Percentiles rank a stretch among this genome's conserved stretches.
These are phyloP conservation scores for Neonectria neomacrospora DNA, from an alignment of 2,329 filamentous ascomycete genomes.

Conservation along the genomic window DNA sequence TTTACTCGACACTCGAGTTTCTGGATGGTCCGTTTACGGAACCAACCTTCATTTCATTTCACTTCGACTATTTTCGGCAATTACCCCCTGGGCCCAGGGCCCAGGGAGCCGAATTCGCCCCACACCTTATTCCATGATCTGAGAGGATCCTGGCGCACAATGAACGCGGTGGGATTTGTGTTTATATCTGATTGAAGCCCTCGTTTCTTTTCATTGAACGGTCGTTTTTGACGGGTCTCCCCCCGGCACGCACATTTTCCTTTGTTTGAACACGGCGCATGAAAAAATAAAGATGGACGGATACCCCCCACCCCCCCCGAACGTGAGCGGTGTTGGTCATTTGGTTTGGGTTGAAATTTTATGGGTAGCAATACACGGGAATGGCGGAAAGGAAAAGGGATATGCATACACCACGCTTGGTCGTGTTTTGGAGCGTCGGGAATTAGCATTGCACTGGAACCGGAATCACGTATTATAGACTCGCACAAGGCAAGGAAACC, in stretches of 20 bases:
- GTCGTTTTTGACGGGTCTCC: constrained; percentile 32
- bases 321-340: constrained; percentile 43
- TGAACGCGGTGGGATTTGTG: constrained; percentile 31
- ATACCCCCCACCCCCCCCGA: constrained; percentile 41
- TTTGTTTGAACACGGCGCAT: constrained; percentile 45
- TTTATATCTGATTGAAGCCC: constrained; percentile 29
- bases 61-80: neutral
- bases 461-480: constrained; percentile 45
- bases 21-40: neutral
- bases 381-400: constrained; percentile 41
- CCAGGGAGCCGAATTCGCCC: neutral
- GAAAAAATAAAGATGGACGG: constrained; percentile 48
- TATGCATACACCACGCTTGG: constrained; percentile 43
- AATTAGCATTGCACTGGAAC: constrained; percentile 42
- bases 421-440: constrained; percentile 38
- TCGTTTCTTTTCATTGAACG: constrained; percentile 31
- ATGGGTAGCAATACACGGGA: constrained; percentile 33
- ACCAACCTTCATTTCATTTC: constrained; percentile 2
- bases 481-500: constrained; percentile 42
- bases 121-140: constrained; percentile 22
- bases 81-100: neutral
- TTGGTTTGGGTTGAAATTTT: constrained; percentile 36
- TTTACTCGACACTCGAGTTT: constrained; percentile 13
- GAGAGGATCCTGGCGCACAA: constrained; percentile 24
- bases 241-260: constrained; percentile 37